Base-by-base conservation (phyloP, 2,329 filamentous ascomycete genomes). In the Periconia digitata region DNA sequence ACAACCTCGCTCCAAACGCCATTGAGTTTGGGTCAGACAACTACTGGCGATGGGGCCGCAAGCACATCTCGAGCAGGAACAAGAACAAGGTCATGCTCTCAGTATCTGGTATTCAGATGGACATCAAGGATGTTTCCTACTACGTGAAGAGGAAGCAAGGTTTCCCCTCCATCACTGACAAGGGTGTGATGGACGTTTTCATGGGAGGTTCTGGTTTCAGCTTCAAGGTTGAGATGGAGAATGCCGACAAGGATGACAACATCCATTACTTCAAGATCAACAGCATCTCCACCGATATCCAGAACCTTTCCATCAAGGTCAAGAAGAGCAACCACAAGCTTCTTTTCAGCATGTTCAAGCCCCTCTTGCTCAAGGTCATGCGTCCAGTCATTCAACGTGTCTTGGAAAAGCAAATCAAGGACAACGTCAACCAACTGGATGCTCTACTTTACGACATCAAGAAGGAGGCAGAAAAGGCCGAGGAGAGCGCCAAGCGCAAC, bases 191-290 rank as follows among this genome's bases (percentile, higher is more conserved):
- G 74, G 92, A 97, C 68, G 85, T 99, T 62, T 84, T 91, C 66
- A 82, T 99, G 46, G 89, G 88, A 21, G 94, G 92, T 24, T 83
- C 87, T 37, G 94, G 94, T 29, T 86, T 99, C 70, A 88, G 87
- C 64, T 96, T 97, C 82, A 92, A 91, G 73, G 84, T 97, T 67
- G 89, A 90, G 68, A 81, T 96, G 60, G 89, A 92, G 47, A 92
- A 86, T 40, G 86, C 90, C 2, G 85, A 92, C 44, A 83, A 86
- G 67, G 79, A 78, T 17, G 91, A 96, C 63, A 77, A 79, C 22
- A 84, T 89, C 62, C 85, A 94, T 71, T 94, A 95, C 75, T 92
- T 97, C 83, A 96, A 96, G 82, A 82, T 97, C 51, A 90, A 95
- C 66, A 92, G 88, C 72, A 87, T 96, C 3, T 80, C 88, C 35